A percentile compares a stretch with the other conserved stretches of the same genome.
Evolutionary conservation across 192 early-diverging fungal species (phyloP).

Genomic region (Phycomyces nitens): DNA sequence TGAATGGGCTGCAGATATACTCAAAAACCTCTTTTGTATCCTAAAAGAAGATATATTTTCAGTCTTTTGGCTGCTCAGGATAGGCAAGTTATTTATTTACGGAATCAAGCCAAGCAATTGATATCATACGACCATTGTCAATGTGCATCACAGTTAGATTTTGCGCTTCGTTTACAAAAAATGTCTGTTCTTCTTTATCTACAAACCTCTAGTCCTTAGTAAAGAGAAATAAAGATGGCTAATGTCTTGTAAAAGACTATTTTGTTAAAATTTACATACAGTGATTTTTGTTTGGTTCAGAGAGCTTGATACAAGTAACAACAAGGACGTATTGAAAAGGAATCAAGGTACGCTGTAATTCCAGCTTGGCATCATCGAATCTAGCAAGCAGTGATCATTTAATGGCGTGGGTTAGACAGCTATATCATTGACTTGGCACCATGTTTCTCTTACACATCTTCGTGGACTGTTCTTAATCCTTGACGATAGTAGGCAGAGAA

Average conservation of each 20-base stretch:
- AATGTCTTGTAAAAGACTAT: too few species aligned
- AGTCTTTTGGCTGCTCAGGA: constrained; percentile 1
- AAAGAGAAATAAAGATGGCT: background rate
- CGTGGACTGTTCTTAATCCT: background rate
- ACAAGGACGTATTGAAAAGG: constrained; percentile 74
- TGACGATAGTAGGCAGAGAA: background rate
- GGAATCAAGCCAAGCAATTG: constrained; percentile 57
- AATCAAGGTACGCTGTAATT: constrained; percentile 62
- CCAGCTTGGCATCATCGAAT: constrained; percentile 64
- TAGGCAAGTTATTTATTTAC: constrained; percentile 27
- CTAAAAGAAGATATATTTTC: constrained; percentile 28
- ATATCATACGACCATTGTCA: constrained; percentile 24
- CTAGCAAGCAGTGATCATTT: constrained; percentile 11
- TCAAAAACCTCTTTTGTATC: constrained; percentile 41
- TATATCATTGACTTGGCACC: background rate
- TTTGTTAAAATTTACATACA: background rate
- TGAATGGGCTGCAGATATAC: constrained; percentile 44
- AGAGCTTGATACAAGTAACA: constrained; percentile 68
- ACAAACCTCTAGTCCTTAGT: background rate
- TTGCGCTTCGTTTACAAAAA: constrained; percentile 61
- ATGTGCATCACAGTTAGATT: constrained; percentile 39
- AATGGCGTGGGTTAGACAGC: background rate
- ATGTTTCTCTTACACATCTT: background rate
- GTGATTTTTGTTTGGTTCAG: constrained; percentile 55
- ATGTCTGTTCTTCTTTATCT: constrained; percentile 66